These are phyloP conservation scores for Penicillium sp. DNA, from an alignment of 2,329 filamentous ascomycete genomes.

Conservation along the genomic window DNA sequence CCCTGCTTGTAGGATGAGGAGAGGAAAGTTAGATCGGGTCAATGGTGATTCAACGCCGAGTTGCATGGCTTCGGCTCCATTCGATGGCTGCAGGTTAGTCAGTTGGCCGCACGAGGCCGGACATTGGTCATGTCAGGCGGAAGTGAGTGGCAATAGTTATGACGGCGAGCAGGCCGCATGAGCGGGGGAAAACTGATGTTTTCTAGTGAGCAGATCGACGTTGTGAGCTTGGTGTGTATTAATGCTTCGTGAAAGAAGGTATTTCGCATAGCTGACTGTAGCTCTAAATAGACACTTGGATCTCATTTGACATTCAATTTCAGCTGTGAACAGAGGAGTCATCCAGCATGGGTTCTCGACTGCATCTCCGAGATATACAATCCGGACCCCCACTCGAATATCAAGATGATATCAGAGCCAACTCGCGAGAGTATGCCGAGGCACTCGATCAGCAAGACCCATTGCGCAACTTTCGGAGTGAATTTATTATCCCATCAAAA, in stretches of 20 bases:
- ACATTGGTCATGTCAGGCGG: slow-evolving; percentile 28
- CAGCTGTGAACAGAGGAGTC: not conserved
- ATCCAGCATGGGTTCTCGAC: slow-evolving; percentile 23
- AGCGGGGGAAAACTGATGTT: slow-evolving; percentile 10
- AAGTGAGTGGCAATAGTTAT: slow-evolving; percentile 19
- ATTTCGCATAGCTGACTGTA: not conserved
- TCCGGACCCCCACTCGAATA: slow-evolving; percentile 25
- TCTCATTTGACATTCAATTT: not conserved
- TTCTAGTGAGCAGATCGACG: not conserved
- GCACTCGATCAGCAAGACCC: slow-evolving; percentile 56
- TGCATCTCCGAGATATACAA: slow-evolving; percentile 24
- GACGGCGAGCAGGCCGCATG: slow-evolving; percentile 8
- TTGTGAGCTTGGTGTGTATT: not conserved
- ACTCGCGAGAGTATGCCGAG: slow-evolving; percentile 36
- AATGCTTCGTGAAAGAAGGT: no score
- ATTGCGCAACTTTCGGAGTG: slow-evolving; percentile 56
- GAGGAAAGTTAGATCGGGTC: slow-evolving; percentile 16
- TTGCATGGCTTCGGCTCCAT: slow-evolving; percentile 6
- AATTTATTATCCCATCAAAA: slow-evolving; percentile 74
- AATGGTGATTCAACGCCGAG: no score
- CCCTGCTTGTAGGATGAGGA: slow-evolving; percentile 1
- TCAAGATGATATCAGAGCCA: slow-evolving; percentile 29
- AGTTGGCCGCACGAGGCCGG: slow-evolving; percentile 17
- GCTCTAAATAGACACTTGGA: not conserved
- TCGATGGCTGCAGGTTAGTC: slow-evolving; percentile 25